phyloP scores from a whole-genome alignment of 768 basidiomycete genomes.

The Cystobasidium ongulense region DNA sequence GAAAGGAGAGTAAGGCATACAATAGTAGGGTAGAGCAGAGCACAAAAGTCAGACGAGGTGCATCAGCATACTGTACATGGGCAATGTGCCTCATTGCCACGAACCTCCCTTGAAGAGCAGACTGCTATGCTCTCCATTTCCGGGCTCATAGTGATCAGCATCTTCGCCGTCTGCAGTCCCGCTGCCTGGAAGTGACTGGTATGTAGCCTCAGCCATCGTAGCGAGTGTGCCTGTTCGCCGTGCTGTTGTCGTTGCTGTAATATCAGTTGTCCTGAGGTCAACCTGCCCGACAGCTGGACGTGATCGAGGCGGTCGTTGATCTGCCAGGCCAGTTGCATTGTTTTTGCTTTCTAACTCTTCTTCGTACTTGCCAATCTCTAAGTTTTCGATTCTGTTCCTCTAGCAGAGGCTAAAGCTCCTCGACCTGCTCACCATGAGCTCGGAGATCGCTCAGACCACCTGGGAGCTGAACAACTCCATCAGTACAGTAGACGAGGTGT shows the following conservation, averaged over 20 bases:
- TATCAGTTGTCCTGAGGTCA: neutral
- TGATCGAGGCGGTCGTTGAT: neutral
- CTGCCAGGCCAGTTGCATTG: neutral
- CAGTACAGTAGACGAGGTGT: slow-evolving; percentile 39
- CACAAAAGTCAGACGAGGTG: neutral
- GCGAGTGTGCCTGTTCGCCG: neutral
- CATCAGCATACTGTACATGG: neutral
- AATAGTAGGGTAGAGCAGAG: neutral
- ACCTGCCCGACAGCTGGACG: neutral
- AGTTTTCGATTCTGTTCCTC: too few relatives aligned
- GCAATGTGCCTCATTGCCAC: neutral
- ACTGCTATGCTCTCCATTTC: slow-evolving; percentile 1
- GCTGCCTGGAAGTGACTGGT: neutral
- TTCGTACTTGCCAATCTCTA: too few relatives aligned
- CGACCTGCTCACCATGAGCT: neutral
- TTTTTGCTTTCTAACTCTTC: neutral
- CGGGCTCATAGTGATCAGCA: neutral
- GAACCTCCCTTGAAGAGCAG: slow-evolving; percentile 20
- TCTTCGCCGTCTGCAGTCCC: neutral
- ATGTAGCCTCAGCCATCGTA: neutral
- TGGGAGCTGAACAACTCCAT: slow-evolving; percentile 48
- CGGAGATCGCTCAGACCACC: slow-evolving; percentile 42
- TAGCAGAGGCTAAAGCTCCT: neutral
- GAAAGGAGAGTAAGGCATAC: neutral
- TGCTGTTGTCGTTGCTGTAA: neutral